phyloP scores from a whole-genome alignment of 108 stramenopile species.

The Licmophora abbreviata region DNA sequence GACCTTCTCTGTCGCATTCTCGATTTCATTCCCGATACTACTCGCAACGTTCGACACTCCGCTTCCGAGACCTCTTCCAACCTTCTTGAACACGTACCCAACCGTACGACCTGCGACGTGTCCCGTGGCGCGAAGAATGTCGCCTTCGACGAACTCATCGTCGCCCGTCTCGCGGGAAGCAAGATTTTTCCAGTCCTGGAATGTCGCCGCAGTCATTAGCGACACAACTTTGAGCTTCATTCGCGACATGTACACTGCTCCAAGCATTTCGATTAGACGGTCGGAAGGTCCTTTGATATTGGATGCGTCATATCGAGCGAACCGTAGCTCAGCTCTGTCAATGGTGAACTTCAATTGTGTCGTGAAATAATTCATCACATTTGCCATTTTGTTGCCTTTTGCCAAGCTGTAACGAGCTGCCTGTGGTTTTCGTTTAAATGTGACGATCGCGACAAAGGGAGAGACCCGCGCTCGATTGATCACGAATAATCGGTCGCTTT shows the following conservation, averaged over 20 bases:
- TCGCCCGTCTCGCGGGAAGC: slow-evolving; percentile 72
- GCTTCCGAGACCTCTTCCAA: slow-evolving; percentile 58
- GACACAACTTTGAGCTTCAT: slow-evolving; percentile 76
- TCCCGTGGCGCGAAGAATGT: slow-evolving; percentile 74
- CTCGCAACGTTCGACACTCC: slow-evolving; percentile 48
- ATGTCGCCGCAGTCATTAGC: slow-evolving; percentile 66
- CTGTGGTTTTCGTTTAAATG: slow-evolving; percentile 74
- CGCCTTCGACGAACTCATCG: slow-evolving; percentile 80
- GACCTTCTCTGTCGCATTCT: slow-evolving; percentile 55
- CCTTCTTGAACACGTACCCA: slow-evolving; percentile 50
- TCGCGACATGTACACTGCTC: slow-evolving; percentile 60
- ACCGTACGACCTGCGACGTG: slow-evolving; percentile 74
- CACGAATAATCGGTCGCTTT: slow-evolving; percentile 59
- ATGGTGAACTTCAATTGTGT: slow-evolving; percentile 73
- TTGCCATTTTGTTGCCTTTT: slow-evolving; percentile 43
- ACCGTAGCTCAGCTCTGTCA: slow-evolving; percentile 66
- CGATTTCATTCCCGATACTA: slow-evolving; percentile 61
- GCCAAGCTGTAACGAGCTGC: slow-evolving; percentile 45
- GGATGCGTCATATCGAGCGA: slow-evolving; percentile 57
- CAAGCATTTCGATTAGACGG: slow-evolving; percentile 60
- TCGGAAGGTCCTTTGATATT: slow-evolving; percentile 77
- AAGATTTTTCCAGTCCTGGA: slow-evolving; percentile 82
- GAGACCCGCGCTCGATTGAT: slow-evolving; percentile 60
- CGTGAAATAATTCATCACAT: slow-evolving; percentile 74
- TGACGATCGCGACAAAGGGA: slow-evolving; percentile 62